Conservation (phyloP, 306 rosid genomes). For the Begonia loranthoides region DNA sequence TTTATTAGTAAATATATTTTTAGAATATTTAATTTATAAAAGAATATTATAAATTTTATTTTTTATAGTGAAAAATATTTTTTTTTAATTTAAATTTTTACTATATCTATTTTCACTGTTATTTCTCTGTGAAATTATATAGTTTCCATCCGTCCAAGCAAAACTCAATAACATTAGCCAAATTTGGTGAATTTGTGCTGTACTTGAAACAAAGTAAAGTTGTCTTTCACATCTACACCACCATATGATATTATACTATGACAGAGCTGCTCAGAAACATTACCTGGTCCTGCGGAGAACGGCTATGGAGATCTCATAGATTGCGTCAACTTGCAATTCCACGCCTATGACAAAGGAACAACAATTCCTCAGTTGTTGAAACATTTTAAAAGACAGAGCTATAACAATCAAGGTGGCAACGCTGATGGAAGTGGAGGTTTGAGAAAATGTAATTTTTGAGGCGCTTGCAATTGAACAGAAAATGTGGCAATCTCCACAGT, state of each 20-base stretch:
- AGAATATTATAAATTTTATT: too few species aligned
- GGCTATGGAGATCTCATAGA: constrained; percentile 44
- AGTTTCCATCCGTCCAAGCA: constrained; percentile 9
- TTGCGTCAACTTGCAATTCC: constrained; percentile 71
- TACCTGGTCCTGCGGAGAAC: constrained; percentile 61
- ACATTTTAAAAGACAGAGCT: neutral
- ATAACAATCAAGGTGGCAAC: constrained; percentile 42
- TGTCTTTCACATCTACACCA: constrained; percentile 57
- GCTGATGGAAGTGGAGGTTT: constrained; percentile 65
- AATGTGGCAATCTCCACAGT: constrained; percentile 42
- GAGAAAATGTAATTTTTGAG: too few species aligned
- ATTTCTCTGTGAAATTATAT: too few species aligned
- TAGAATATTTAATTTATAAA: too few species aligned
- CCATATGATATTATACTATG: constrained; percentile 32
- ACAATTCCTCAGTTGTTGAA: too few species aligned
- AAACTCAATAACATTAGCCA: constrained; percentile 27
- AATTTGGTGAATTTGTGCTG: constrained; percentile 37
- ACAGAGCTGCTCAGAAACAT: constrained; percentile 35
- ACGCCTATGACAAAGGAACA: constrained; percentile 41
- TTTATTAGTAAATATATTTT: too few species aligned
- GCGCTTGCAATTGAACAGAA: constrained; percentile 36
- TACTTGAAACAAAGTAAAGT: constrained; percentile 26
- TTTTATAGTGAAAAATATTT: too few species aligned
- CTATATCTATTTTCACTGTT: too few species aligned
- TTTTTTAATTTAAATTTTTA: too few species aligned